These are phyloP conservation scores for Talaromyces verruculosus DNA, from an alignment of 2,329 filamentous ascomycete species.

Conservation along the genomic window DNA sequence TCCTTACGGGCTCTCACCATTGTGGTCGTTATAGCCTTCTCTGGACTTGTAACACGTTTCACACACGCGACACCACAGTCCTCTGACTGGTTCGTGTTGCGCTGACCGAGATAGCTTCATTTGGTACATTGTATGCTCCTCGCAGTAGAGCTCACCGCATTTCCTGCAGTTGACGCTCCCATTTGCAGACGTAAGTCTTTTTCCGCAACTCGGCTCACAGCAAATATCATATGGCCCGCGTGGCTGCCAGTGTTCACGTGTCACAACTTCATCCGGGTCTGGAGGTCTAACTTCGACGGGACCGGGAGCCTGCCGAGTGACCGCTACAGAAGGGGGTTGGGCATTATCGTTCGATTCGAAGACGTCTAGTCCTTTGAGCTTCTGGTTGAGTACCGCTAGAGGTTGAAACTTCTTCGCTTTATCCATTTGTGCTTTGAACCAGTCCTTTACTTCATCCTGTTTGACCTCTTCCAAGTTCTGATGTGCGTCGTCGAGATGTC, in stretches of 20 bases:
- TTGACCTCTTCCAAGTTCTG: constrained; percentile 84
- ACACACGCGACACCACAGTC: constrained; percentile 91
- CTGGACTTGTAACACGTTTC: constrained; percentile 99
- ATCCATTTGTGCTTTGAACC: constrained; percentile 92
- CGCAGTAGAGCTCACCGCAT: constrained; percentile 91
- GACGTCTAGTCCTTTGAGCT: constrained; percentile 85
- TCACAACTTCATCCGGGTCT: constrained; percentile 89
- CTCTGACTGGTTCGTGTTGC: constrained; percentile 82
- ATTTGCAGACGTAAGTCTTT: constrained; percentile 72
- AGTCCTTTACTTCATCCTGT: constrained; percentile 93
- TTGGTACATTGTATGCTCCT: constrained; percentile 98
- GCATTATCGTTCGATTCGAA: constrained; percentile 85
- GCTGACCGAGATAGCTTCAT: constrained; percentile 94
- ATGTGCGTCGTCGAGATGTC: constrained; percentile 83
- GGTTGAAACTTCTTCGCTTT: constrained; percentile 94
- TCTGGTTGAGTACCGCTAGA: constrained; percentile 86
- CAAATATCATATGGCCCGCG: constrained; percentile 73
- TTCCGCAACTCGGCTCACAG: constrained; percentile 82
- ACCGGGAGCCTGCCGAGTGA: constrained; percentile 35
- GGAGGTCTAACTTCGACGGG: constrained; percentile 42
- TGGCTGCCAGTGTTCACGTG: constrained; percentile 83
- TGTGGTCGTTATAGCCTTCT: constrained; percentile 90
- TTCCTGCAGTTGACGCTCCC: constrained; percentile 90
- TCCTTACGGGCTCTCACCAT: constrained; percentile 43
- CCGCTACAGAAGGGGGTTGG: constrained; percentile 40